Percentiles rank a stretch among this genome's conserved stretches.
Evolutionary conservation across 352 stramenopile species (phyloP).

Genomic region (Globisporangium lucens): DNA sequence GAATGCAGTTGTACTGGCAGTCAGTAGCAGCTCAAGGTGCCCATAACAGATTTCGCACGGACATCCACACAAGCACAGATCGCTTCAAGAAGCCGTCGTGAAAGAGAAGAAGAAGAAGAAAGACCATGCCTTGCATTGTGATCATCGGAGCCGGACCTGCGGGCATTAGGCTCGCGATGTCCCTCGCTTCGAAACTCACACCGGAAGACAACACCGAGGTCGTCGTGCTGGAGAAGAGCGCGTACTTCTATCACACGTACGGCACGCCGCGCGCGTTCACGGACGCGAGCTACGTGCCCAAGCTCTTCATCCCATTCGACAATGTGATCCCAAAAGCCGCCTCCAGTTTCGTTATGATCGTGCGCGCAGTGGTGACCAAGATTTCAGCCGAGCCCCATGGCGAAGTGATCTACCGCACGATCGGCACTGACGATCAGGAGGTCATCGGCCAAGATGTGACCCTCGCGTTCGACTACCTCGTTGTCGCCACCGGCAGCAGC

Average conservation of each 20-base stretch:
- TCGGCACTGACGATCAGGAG: neutral
- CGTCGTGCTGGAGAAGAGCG: slow-evolving; percentile 56
- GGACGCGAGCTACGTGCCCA: slow-evolving; percentile 39
- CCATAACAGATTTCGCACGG: neutral
- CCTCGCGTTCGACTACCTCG: slow-evolving; percentile 48
- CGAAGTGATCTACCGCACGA: slow-evolving; percentile 8
- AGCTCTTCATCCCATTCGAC: slow-evolving; percentile 69
- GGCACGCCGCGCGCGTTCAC: slow-evolving; percentile 52
- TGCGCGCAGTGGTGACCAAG: neutral
- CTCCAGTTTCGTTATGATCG: slow-evolving; percentile 8
- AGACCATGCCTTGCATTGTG: slow-evolving; percentile 28
- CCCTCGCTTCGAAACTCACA: slow-evolving; percentile 36
- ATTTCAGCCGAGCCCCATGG: neutral
- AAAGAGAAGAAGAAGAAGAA: too few relatives aligned
- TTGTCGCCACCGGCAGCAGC: slow-evolving; percentile 53
- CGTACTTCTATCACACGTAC: slow-evolving; percentile 43
- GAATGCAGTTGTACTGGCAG: too few relatives aligned
- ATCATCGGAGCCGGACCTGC: slow-evolving; percentile 60
- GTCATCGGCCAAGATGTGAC: slow-evolving; percentile 4
- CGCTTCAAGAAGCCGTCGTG: neutral
- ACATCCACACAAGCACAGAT: neutral
- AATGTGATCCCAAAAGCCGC: slow-evolving; percentile 35
- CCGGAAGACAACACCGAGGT: slow-evolving; percentile 39
- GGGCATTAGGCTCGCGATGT: slow-evolving; percentile 40
- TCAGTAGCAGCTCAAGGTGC: too few relatives aligned